These are phyloP conservation scores for Penicillium coffeae DNA, from an alignment of 495 filamentous ascomycete genomes.

Conservation along the genomic window DNA sequence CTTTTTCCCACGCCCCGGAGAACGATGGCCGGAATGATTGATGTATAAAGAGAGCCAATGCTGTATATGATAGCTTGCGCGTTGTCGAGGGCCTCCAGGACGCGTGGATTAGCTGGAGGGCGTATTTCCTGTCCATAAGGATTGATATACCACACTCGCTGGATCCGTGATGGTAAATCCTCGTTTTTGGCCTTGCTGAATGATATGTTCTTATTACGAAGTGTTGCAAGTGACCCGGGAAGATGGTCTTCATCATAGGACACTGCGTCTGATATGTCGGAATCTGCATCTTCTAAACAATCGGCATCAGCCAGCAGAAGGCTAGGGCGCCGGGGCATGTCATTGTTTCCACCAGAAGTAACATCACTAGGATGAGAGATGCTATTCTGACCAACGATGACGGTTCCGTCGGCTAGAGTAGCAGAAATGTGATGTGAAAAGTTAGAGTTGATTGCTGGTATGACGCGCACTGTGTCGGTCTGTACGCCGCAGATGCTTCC, in stretches of 20 bases:
- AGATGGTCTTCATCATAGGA: slow-evolving; percentile 77
- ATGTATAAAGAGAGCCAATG: slow-evolving; percentile 85
- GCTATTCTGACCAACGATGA: slow-evolving; percentile 88
- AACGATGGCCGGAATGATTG: slow-evolving; percentile 63
- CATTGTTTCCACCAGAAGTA: slow-evolving; percentile 40
- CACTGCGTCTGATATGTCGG: slow-evolving; percentile 42
- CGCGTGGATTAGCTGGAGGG: slow-evolving; percentile 73
- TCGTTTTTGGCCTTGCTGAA: slow-evolving; percentile 72
- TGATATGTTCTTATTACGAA: slow-evolving; percentile 72
- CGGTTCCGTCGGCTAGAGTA: slow-evolving; percentile 66
- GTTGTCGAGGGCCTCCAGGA: slow-evolving; percentile 58
- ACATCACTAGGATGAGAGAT: slow-evolving; percentile 77
- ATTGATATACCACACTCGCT: slow-evolving; percentile 94
- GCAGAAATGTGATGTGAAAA: slow-evolving; percentile 92
- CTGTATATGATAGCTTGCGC: slow-evolving; percentile 76
- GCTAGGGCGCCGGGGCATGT: slow-evolving; percentile 32
- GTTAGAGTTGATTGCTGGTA: slow-evolving; percentile 90
- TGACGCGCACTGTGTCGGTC: slow-evolving; percentile 61
- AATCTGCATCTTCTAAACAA: slow-evolving; percentile 63
- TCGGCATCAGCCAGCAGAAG: slow-evolving; percentile 43
- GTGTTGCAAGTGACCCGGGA: slow-evolving; percentile 74
- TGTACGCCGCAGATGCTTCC: slow-evolving; percentile 78
- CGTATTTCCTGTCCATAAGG: slow-evolving; percentile 90
- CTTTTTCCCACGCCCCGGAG: slow-evolving; percentile 44
- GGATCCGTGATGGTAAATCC: slow-evolving; percentile 71